Percentiles rank a stretch among this genome's conserved stretches.
These are phyloP conservation scores for Apium graveolens DNA, from an alignment of 129 eudicot species.

Conservation along the genomic window DNA sequence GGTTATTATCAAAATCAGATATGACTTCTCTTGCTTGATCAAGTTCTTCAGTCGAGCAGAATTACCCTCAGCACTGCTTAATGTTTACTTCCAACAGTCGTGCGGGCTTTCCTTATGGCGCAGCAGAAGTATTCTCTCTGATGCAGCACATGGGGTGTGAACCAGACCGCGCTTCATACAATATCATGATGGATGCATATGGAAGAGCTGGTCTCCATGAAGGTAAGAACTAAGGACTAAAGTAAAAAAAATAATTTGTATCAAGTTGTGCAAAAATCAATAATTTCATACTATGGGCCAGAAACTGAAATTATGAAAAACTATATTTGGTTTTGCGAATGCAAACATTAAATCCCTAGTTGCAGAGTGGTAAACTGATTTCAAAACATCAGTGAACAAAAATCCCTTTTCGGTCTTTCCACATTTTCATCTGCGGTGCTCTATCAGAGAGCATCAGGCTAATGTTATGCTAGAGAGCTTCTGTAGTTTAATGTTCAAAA, in stretches of 20 bases:
- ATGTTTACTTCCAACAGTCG: constrained; percentile 41
- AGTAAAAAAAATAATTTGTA: neutral
- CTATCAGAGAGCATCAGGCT: neutral
- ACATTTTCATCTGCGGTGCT: neutral
- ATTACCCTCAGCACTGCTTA: neutral
- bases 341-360: neutral
- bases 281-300: neutral
- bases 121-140: constrained; percentile 84
- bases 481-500: neutral
- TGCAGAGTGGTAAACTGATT: neutral
- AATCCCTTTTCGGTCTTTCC: neutral
- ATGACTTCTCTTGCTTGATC: neutral
- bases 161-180: constrained; percentile 84
- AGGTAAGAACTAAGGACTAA: constrained; percentile 25
- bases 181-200: constrained; percentile 92
- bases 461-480: neutral
- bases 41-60: neutral
- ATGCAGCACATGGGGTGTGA: constrained; percentile 93
- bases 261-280: neutral
- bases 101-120: constrained; percentile 83
- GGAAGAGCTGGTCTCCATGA: constrained; percentile 88
- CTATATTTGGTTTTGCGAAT: neutral
- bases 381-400: neutral
- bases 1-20: constrained; percentile 29
- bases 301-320: neutral